These are phyloP conservation scores for Aspergillus versicolor DNA, from an alignment of 2,329 filamentous ascomycete genomes.

Conservation along the genomic window DNA sequence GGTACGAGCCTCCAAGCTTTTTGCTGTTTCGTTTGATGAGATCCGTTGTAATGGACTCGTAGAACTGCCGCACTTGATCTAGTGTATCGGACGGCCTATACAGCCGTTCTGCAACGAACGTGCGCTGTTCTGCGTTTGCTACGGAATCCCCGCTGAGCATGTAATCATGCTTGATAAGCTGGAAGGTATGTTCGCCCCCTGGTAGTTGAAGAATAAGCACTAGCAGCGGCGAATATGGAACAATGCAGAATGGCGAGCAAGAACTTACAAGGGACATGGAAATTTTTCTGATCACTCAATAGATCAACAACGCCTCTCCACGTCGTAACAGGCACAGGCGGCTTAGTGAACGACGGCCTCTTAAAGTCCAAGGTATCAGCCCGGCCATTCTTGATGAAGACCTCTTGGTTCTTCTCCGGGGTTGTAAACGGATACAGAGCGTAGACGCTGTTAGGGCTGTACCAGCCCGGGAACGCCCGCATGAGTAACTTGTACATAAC, in stretches of 20 bases:
- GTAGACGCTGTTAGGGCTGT: conserved; percentile 49
- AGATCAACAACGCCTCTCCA: conserved; percentile 1
- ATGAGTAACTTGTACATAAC: conserved; percentile 53
- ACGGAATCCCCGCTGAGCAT: conserved; percentile 48
- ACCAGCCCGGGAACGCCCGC: conserved; percentile 51
- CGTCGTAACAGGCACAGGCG: conserved; percentile 29
- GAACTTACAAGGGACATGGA: conserved; percentile 44
- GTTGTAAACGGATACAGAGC: conserved; percentile 51
- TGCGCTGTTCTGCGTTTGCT: conserved; percentile 42
- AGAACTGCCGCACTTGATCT: conserved; percentile 46
- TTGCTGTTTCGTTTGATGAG: conserved; percentile 46
- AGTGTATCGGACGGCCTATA: conserved; percentile 47
- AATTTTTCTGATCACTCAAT: conserved; percentile 31
- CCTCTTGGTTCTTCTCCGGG: conserved; percentile 46
- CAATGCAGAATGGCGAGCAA: background rate
- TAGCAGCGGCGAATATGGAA: no score
- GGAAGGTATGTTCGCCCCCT: conserved; percentile 40
- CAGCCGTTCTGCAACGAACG: conserved; percentile 41
- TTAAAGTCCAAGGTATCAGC: conserved; percentile 37
- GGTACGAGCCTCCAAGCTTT: conserved; percentile 43
- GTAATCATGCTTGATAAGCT: conserved; percentile 45
- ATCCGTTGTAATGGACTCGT: conserved; percentile 47
- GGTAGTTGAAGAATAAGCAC: conserved; percentile 39
- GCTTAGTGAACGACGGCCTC: conserved; percentile 25
- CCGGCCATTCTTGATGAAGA: conserved; percentile 40